Percentiles rank a stretch among this genome's conserved stretches.
phyloP scores from a whole-genome alignment of 371 early-diverging fungal genomes.

The Apophysomyces elegans region DNA sequence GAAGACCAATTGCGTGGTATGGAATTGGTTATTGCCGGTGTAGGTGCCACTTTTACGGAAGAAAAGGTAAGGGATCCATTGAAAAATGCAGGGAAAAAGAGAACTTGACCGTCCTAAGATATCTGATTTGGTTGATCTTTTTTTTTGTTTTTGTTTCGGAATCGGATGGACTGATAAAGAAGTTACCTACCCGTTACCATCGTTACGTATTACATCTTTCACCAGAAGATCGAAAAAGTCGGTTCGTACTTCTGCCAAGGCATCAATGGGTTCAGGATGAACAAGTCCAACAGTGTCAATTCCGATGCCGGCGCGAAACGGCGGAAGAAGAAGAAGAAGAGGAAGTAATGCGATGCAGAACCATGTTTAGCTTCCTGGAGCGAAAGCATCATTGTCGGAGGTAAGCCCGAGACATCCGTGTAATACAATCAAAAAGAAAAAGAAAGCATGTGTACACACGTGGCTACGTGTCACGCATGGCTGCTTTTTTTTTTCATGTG shows the following conservation, averaged over 20 bases:
- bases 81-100: neutral
- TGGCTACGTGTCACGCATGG: neutral
- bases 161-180: neutral
- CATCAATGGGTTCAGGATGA: slow-evolving; percentile 24
- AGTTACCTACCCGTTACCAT: neutral
- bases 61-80: neutral
- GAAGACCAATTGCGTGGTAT: slow-evolving; percentile 17
- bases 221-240: slow-evolving; percentile 10
- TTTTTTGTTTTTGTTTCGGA: too few relatives aligned
- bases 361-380: slow-evolving; percentile 23
- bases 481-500: slow-evolving; percentile 16
- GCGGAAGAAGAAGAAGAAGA: neutral
- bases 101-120: slow-evolving; percentile 4
- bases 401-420: slow-evolving; percentile 12
- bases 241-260: slow-evolving; percentile 23
- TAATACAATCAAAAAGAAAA: neutral
- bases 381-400: slow-evolving; percentile 35
- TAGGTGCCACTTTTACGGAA: slow-evolving; percentile 14
- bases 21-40: slow-evolving; percentile 29
- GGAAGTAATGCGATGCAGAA: slow-evolving; percentile 11
- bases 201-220: slow-evolving; percentile 3
- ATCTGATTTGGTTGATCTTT: neutral
- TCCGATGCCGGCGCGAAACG: neutral
- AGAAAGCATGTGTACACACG: neutral
- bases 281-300: slow-evolving; percentile 19